Evolutionary conservation across 345 rosid species (phyloP).

Genomic region (Aquilaria yunnanensis): DNA sequence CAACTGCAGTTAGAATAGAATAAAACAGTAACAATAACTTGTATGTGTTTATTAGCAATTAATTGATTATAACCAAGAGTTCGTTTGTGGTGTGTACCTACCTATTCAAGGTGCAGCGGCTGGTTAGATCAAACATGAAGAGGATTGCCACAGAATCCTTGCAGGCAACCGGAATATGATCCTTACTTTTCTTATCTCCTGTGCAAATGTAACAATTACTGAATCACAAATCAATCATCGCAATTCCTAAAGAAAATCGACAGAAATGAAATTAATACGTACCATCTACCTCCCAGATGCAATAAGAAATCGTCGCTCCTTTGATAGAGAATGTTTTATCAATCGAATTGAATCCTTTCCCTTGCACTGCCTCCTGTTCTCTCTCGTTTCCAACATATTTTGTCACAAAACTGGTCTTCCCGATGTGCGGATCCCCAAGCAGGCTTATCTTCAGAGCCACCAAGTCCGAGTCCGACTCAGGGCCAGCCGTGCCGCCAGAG

Average conservation of each 20-base stretch:
- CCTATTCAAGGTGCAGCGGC: conserved; percentile 75
- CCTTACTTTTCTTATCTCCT: conserved; percentile 49
- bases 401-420: conserved; percentile 77
- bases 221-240: too few relatives aligned
- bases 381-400: conserved; percentile 71
- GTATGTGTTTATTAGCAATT: not conserved
- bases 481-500: conserved; percentile 7
- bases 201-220: not conserved
- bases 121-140: conserved; percentile 87
- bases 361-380: conserved; percentile 21
- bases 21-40: not conserved
- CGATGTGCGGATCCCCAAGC: conserved; percentile 67
- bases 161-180: conserved; percentile 66
- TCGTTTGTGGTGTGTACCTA: conserved; percentile 10
- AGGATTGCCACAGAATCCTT: conserved; percentile 81
- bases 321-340: conserved; percentile 62
- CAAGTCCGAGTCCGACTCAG: conserved; percentile 53
- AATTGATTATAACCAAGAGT: not conserved
- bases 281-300: conserved; percentile 89
- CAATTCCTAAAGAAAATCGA: not conserved
- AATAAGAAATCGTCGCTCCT: conserved; percentile 74
- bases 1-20: not conserved
- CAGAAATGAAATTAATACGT: not conserved
- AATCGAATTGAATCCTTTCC: conserved; percentile 54
- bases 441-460: conserved; percentile 81